phyloP scores from a whole-genome alignment of 2,329 filamentous ascomycete species.

The Penicillium sp. region DNA sequence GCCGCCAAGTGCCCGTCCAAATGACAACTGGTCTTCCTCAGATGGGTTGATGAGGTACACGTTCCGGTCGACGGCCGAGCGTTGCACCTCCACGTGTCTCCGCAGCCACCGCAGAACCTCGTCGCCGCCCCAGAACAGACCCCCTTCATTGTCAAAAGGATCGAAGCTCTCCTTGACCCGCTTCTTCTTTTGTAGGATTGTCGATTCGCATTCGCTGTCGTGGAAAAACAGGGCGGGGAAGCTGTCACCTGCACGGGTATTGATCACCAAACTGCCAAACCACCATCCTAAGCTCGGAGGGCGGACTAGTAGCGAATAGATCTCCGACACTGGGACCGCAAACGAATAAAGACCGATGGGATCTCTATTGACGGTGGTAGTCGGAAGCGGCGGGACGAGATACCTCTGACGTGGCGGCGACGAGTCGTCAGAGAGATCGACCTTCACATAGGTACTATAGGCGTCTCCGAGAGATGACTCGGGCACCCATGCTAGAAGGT shows the following conservation, averaged over 20 bases:
- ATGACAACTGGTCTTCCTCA: slow-evolving; percentile 77
- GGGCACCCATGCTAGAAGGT: slow-evolving; percentile 89
- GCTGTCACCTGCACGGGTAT: slow-evolving; percentile 82
- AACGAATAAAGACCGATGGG: slow-evolving; percentile 82
- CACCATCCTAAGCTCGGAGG: slow-evolving; percentile 96
- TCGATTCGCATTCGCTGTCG: slow-evolving; percentile 93
- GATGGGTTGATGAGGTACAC: slow-evolving; percentile 88
- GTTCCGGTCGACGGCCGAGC: slow-evolving; percentile 80
- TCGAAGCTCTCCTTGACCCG: slow-evolving; percentile 81
- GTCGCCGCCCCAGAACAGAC: slow-evolving; percentile 94
- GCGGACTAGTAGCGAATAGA: slow-evolving; percentile 86
- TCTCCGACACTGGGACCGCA: slow-evolving; percentile 80
- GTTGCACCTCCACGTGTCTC: slow-evolving; percentile 76
- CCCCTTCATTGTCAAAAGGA: slow-evolving; percentile 76
- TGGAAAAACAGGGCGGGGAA: slow-evolving; percentile 97
- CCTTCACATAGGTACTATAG: slow-evolving; percentile 88
- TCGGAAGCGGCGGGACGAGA: slow-evolving; percentile 86
- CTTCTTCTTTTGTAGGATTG: slow-evolving; percentile 89
- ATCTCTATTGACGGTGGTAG: slow-evolving; percentile 70
- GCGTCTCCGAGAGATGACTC: slow-evolving; percentile 83
- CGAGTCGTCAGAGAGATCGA: slow-evolving; percentile 79
- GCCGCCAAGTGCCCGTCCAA: slow-evolving; percentile 57
- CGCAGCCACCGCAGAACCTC: slow-evolving; percentile 90
- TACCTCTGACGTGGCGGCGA: slow-evolving; percentile 81
- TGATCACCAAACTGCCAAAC: slow-evolving; percentile 95